Evolutionary conservation across 2,329 filamentous ascomycete species (phyloP).

Genomic region (Aureobasidium melanogenum): DNA sequence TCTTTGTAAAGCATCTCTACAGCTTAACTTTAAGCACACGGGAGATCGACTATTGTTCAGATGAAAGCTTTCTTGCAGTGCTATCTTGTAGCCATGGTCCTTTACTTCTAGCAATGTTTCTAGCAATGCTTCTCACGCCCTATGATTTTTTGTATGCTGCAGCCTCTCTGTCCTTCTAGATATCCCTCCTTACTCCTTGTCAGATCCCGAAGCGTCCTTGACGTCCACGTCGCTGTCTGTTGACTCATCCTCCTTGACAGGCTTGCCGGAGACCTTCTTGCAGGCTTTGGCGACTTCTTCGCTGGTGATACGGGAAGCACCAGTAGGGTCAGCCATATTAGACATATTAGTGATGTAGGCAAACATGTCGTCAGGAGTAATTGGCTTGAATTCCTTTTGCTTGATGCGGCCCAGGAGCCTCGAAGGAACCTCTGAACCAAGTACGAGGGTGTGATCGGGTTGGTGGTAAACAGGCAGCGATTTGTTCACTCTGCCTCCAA

Average conservation of each 20-base stretch:
- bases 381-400: background rate
- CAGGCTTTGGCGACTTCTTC: background rate
- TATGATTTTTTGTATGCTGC: too few relatives aligned
- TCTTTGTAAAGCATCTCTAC: too few relatives aligned
- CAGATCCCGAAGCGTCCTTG: background rate
- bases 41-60: background rate
- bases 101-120: background rate
- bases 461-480: background rate
- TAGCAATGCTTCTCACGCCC: too few relatives aligned
- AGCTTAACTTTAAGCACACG: background rate
- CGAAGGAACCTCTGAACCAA: constrained; percentile 8
- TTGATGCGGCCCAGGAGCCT: background rate
- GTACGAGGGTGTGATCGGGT: constrained; percentile 7
- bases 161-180: background rate
- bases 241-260: background rate
- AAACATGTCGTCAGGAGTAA: background rate
- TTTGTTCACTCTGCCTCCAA: constrained; percentile 12
- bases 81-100: background rate
- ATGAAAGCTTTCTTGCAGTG: background rate
- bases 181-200: background rate
- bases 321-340: background rate
- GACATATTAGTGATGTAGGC: background rate
- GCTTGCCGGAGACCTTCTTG: background rate
- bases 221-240: background rate
- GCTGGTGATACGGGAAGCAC: background rate